Percentiles rank a stretch among this genome's conserved stretches.
Conservation (phyloP, 768 basidiomycete species). For the Boletellus emodensis region DNA sequence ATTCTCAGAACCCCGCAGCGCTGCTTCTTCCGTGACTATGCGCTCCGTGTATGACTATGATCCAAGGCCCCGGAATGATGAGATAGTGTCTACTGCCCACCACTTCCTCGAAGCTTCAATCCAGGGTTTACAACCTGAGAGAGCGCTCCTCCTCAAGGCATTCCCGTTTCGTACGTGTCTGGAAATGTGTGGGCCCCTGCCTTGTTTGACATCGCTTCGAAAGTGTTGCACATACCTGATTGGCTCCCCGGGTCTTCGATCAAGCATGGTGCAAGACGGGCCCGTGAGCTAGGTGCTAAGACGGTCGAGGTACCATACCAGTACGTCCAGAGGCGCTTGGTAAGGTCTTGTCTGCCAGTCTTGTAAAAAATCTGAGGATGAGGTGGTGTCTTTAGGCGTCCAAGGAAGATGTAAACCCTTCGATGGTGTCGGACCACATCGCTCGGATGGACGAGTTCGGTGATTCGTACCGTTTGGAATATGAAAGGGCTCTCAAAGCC, state of each 20-base stretch:
- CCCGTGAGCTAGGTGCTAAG: conserved; percentile 4
- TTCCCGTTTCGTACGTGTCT: conserved; percentile 18
- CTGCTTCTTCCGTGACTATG: conserved; percentile 31
- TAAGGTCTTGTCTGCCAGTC: background rate
- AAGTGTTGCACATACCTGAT: conserved; percentile 27
- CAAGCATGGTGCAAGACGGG: conserved; percentile 9
- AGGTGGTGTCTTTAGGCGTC: conserved; percentile 2
- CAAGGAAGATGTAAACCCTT: conserved; percentile 1
- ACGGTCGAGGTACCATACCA: conserved; percentile 16
- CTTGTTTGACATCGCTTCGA: background rate
- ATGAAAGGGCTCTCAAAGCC: conserved; percentile 16
- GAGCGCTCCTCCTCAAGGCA: conserved; percentile 9
- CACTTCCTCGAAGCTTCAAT: conserved; percentile 7
- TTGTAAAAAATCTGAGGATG: background rate
- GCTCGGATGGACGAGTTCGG: conserved; percentile 9
- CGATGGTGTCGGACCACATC: conserved; percentile 15
- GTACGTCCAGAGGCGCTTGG: conserved; percentile 4
- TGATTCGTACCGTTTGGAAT: conserved; percentile 1
- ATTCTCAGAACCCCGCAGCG: conserved; percentile 15
- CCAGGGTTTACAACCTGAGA: conserved; percentile 8
- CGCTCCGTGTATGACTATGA: conserved; percentile 19
- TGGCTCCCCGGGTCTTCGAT: conserved; percentile 22
- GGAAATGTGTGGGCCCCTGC: too few species aligned
- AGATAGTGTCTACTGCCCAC: conserved; percentile 13
- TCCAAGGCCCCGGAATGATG: conserved; percentile 10